These are phyloP conservation scores for Candida cerambycidarum DNA, from an alignment of 805 yeast genomes.

Conservation along the genomic window DNA sequence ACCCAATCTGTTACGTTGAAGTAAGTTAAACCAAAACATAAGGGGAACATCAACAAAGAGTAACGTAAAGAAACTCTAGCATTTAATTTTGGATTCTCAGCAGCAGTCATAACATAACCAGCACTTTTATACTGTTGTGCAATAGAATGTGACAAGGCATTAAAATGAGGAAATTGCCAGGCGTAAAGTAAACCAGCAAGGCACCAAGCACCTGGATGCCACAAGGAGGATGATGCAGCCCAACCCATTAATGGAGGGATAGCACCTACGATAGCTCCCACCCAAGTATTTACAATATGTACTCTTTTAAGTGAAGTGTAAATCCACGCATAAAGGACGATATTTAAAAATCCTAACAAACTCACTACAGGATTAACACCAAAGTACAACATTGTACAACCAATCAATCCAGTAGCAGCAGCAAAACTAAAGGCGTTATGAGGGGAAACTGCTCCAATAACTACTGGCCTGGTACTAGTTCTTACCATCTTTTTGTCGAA, in stretches of 20 bases:
- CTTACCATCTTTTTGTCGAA: slow-evolving; percentile 86
- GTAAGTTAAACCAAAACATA: slow-evolving; percentile 80
- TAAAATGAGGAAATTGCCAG: slow-evolving; percentile 99
- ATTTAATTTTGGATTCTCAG: slow-evolving; percentile 84
- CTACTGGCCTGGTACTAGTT: slow-evolving; percentile 88
- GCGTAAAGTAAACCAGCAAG: slow-evolving; percentile 86
- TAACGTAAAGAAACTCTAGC: slow-evolving; percentile 93
- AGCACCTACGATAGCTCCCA: slow-evolving; percentile 98
- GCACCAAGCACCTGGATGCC: slow-evolving; percentile 94
- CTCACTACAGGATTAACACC: slow-evolving; percentile 92
- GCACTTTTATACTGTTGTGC: slow-evolving; percentile 87
- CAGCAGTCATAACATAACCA: slow-evolving; percentile 97
- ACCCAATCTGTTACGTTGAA: slow-evolving; percentile 79
- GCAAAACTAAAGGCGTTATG: slow-evolving; percentile 82
- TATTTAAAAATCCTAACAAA: slow-evolving; percentile 73
- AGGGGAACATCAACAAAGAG: slow-evolving; percentile 89
- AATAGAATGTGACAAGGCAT: slow-evolving; percentile 83
- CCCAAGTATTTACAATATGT: slow-evolving; percentile 92
- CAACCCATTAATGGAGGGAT: slow-evolving; percentile 99
- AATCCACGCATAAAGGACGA: slow-evolving; percentile 81
- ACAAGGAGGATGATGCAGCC: slow-evolving; percentile 78
- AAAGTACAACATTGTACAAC: slow-evolving; percentile 61
- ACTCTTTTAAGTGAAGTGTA: slow-evolving; percentile 88
- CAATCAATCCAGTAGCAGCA: slow-evolving; percentile 65
- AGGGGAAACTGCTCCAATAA: slow-evolving; percentile 74